Evolutionary conservation across 2,329 filamentous ascomycete genomes (phyloP).

Genomic region (Plenodomus tracheiphilus): DNA sequence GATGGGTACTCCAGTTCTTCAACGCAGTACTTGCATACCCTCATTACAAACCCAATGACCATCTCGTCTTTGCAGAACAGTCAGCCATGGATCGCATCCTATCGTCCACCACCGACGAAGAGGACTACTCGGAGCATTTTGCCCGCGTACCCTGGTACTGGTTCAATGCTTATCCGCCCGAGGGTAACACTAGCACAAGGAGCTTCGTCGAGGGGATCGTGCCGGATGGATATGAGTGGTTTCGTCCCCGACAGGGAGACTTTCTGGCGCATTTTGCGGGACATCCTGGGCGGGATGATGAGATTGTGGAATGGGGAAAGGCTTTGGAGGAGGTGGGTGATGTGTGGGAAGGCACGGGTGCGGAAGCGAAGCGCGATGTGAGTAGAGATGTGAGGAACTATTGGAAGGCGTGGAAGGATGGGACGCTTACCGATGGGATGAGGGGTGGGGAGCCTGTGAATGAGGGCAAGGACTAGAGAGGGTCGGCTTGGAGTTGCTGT

Average conservation of each 20-base stretch:
- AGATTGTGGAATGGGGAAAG: conserved; percentile 42
- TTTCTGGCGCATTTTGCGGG: conserved; percentile 52
- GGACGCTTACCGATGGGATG: background rate
- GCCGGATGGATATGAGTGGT: conserved; percentile 41
- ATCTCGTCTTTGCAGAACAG: conserved; percentile 46
- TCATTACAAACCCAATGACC: conserved; percentile 42
- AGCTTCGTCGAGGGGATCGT: conserved; percentile 24
- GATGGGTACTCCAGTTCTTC: conserved; percentile 47
- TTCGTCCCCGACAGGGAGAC: conserved; percentile 46
- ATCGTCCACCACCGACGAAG: conserved; percentile 17
- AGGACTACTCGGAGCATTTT: background rate
- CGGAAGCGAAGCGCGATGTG: conserved; percentile 23
- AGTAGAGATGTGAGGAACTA: conserved; percentile 29
- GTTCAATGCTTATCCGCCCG: conserved; percentile 48
- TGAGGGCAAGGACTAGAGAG: no score
- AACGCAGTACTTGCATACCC: conserved; percentile 45
- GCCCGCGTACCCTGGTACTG: conserved; percentile 46
- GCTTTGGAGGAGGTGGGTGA: conserved; percentile 17
- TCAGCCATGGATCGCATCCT: conserved; percentile 47
- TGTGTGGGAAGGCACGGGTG: conserved; percentile 26
- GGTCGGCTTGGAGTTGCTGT: no score
- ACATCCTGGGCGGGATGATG: conserved; percentile 34
- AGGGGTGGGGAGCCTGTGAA: background rate
- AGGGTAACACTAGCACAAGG: conserved; percentile 29
- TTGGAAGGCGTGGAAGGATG: conserved; percentile 8